These are phyloP conservation scores for Nemania sp. DNA, from an alignment of 2,329 filamentous ascomycete species.

Conservation along the genomic window DNA sequence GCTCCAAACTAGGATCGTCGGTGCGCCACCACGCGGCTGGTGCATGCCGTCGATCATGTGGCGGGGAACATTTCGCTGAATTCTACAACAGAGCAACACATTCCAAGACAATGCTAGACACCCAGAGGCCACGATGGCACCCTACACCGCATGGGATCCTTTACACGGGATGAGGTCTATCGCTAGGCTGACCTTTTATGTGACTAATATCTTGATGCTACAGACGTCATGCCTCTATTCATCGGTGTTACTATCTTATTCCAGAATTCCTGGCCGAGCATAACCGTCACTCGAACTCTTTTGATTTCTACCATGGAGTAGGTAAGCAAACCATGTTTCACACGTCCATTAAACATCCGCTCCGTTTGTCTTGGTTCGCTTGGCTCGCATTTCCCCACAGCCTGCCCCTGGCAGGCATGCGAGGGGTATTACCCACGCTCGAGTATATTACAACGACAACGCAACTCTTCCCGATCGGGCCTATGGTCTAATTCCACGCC, in stretches of 20 bases:
- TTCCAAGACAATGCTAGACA: conserved; percentile 29
- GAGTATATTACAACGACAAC: conserved; percentile 7
- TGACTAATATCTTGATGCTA: conserved; percentile 3
- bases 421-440: not conserved
- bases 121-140: conserved; percentile 36
- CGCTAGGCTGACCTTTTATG: conserved; percentile 25
- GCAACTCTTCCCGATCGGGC: conserved; percentile 17
- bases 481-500: conserved; percentile 14
- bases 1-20: conserved; percentile 10
- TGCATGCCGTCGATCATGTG: conserved; percentile 48
- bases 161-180: conserved; percentile 42
- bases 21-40: conserved; percentile 44
- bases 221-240: conserved; percentile 3
- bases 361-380: conserved; percentile 12
- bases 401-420: conserved; percentile 18
- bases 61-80: conserved; percentile 21
- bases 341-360: conserved; percentile 1
- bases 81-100: conserved; percentile 45
- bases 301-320: conserved; percentile 9
- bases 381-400: conserved; percentile 26
- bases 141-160: conserved; percentile 44
- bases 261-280: conserved; percentile 3
- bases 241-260: not conserved
- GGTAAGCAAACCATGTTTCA: conserved; percentile 23
- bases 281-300: conserved; percentile 2